Evolutionary conservation across 768 basidiomycete genomes (phyloP).

Genomic region (Auricularia sp.): DNA sequence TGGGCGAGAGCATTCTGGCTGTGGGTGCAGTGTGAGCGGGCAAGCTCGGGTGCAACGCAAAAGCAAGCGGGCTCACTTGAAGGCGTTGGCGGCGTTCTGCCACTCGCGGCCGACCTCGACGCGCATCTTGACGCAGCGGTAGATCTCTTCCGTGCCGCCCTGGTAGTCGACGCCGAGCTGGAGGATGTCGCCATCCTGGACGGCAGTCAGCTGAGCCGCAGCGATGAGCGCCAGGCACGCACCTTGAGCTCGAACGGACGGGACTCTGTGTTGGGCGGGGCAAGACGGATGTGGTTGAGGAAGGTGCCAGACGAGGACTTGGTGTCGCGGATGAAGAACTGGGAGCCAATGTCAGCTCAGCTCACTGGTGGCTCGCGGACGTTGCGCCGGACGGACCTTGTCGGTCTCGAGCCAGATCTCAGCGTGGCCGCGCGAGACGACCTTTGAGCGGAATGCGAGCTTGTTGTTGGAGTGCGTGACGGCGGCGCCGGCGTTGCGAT

Average conservation of each 20-base stretch:
- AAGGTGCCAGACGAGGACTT: conserved; percentile 89
- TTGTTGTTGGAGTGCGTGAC: conserved; percentile 68
- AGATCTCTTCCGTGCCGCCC: conserved; percentile 93
- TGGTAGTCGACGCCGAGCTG: conserved; percentile 98
- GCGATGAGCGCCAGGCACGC: not conserved
- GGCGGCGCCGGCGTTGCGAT: conserved; percentile 48
- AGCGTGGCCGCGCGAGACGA: conserved; percentile 84
- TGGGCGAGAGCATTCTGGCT: conserved; percentile 75
- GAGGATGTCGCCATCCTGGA: conserved; percentile 75
- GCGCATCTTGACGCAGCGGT: conserved; percentile 93
- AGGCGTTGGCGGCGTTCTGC: conserved; percentile 81
- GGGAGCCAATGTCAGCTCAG: conserved; percentile 11
- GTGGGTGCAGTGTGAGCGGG: not conserved
- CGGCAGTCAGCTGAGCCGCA: not conserved
- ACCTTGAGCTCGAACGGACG: conserved; percentile 59
- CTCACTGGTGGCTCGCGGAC: not conserved
- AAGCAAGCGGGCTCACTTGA: conserved; percentile 52
- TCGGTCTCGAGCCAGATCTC: conserved; percentile 67
- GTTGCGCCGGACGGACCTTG: conserved; percentile 19
- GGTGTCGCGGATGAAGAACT: conserved; percentile 85
- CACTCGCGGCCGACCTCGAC: conserved; percentile 86
- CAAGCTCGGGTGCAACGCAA: not conserved
- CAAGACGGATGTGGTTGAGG: conserved; percentile 87
- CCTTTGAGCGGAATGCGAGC: conserved; percentile 73
- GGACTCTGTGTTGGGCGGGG: conserved; percentile 72